phyloP scores from a whole-genome alignment of 2,329 filamentous ascomycete genomes.

The Colletotrichum plurivorum region DNA sequence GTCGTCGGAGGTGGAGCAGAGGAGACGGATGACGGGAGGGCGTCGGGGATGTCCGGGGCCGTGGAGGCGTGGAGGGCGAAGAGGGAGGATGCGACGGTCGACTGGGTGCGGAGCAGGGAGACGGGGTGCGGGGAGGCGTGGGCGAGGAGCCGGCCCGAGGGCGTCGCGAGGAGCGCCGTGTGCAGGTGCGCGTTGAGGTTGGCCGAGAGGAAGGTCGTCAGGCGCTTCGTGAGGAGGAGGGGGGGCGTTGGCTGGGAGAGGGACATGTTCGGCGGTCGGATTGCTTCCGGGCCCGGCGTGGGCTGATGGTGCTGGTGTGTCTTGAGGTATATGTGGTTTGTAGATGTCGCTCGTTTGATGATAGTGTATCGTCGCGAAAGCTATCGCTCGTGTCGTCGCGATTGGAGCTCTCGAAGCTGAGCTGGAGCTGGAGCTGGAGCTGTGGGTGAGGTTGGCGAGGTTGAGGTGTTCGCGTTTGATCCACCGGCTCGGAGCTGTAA shows the following conservation, averaged over 20 bases:
- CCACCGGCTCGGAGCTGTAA: neutral
- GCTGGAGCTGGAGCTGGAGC: neutral
- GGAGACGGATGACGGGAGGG: constrained; percentile 54
- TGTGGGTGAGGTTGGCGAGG: neutral
- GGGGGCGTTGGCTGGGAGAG: constrained; percentile 62
- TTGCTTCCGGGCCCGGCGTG: neutral
- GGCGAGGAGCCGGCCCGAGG: constrained; percentile 74
- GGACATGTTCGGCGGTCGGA: constrained; percentile 48
- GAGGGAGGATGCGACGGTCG: constrained; percentile 74
- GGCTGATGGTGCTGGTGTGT: neutral
- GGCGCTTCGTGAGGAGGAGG: constrained; percentile 75
- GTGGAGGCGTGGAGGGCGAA: constrained; percentile 70
- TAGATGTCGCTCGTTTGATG: neutral
- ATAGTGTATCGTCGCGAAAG: neutral
- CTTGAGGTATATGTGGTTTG: neutral
- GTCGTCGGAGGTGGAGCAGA: constrained; percentile 34
- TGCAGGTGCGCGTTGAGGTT: constrained; percentile 71
- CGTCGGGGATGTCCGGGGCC: constrained; percentile 57
- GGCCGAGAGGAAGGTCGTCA: constrained; percentile 72
- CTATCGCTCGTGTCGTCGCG: too few species aligned
- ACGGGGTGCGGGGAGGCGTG: constrained; percentile 69
- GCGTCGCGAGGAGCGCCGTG: constrained; percentile 72
- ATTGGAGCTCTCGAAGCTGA: neutral
- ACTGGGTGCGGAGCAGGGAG: constrained; percentile 71
- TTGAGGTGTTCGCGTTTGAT: neutral